phyloP scores from a whole-genome alignment of 78 protist genomes.

The Dictyostelium discoideum region DNA sequence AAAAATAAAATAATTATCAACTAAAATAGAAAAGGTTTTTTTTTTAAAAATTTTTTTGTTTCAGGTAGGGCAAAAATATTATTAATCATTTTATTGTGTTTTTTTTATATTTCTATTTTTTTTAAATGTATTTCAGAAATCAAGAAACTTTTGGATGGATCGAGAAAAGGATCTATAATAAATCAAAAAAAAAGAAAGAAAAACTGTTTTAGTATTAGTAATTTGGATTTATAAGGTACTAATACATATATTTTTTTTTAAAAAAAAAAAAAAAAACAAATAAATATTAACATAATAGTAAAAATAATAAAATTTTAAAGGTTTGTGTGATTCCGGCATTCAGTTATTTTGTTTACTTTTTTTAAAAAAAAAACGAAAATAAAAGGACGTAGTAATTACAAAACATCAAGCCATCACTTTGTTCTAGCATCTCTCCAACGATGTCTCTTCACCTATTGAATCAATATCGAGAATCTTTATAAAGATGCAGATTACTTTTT shows the following conservation, averaged over 20 bases:
- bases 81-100: too few species aligned
- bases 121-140: too few species aligned
- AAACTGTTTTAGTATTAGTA: background rate
- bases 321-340: background rate
- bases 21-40: too few species aligned
- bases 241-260: background rate
- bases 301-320: background rate
- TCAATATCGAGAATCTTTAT: slow-evolving; percentile 26
- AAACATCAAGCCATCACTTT: slow-evolving; percentile 19
- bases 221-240: background rate
- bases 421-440: slow-evolving; percentile 37
- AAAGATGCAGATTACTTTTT: slow-evolving; percentile 8
- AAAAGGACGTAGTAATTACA: background rate
- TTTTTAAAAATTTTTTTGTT: too few species aligned
- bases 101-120: too few species aligned
- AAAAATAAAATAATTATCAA: too few species aligned
- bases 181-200: background rate
- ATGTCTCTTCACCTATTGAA: background rate
- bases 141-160: too few species aligned
- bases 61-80: too few species aligned
- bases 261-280: too few species aligned
- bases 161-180: background rate
- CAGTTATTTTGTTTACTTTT: slow-evolving; percentile 1
- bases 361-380: slow-evolving; percentile 13
- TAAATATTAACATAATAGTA: background rate